Percentiles rank a stretch among this genome's conserved stretches.
phyloP scores from a whole-genome alignment of 192 early-diverging fungal species.

The Gonapodya prolifera region DNA sequence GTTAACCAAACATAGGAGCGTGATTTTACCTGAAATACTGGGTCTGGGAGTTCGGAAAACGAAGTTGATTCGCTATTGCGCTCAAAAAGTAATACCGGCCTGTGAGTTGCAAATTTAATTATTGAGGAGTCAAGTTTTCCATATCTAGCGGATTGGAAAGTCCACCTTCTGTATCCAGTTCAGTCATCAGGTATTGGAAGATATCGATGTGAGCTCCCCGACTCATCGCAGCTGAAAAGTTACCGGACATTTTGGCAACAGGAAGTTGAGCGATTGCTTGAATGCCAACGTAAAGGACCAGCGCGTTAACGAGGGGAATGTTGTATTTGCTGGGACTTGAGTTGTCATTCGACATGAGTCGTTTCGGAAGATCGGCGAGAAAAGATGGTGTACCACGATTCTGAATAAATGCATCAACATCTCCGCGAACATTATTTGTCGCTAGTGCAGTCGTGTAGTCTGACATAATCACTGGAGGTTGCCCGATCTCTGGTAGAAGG shows the following conservation, averaged over 20 bases:
- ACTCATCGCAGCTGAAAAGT: slow-evolving; percentile 25
- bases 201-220: slow-evolving; percentile 67
- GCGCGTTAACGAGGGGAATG: slow-evolving; percentile 64
- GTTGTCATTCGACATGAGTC: slow-evolving; percentile 28
- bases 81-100: slow-evolving; percentile 80
- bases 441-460: slow-evolving; percentile 59
- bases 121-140: too few species aligned
- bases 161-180: slow-evolving; percentile 62
- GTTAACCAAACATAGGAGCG: too few species aligned
- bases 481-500: slow-evolving; percentile 74
- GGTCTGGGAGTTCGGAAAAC: slow-evolving; percentile 95
- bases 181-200: slow-evolving; percentile 61
- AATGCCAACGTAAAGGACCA: slow-evolving; percentile 80
- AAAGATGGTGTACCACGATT: slow-evolving; percentile 43
- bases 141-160: not conserved
- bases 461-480: slow-evolving; percentile 74
- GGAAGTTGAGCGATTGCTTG: slow-evolving; percentile 45
- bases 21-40: slow-evolving; percentile 52
- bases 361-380: slow-evolving; percentile 36
- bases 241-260: slow-evolving; percentile 15
- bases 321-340: slow-evolving; percentile 47
- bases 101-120: slow-evolving; percentile 15
- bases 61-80: slow-evolving; percentile 90
- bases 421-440: slow-evolving; percentile 47
- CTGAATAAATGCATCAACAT: slow-evolving; percentile 60